A percentile compares a stretch with the other conserved stretches of the same genome.
phyloP scores from a whole-genome alignment of 176 grass and related monocot species.

The Oryza punctata region DNA sequence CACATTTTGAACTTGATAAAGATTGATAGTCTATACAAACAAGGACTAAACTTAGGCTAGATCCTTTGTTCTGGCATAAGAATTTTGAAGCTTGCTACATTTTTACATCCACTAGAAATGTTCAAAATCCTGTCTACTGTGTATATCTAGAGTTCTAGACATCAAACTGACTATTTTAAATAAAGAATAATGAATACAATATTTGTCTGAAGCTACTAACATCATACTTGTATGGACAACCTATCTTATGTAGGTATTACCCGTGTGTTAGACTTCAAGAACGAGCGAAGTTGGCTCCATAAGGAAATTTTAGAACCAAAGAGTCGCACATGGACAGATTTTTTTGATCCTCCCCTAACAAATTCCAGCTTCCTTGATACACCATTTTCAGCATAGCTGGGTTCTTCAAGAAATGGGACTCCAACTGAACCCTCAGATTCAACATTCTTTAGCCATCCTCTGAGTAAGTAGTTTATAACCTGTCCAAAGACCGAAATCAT shows the following conservation, averaged over 20 bases:
- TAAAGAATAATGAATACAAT: constrained; percentile 54
- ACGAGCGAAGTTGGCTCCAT: constrained; percentile 65
- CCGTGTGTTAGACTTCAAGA: constrained; percentile 54
- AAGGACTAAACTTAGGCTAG: neutral
- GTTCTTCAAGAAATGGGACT: constrained; percentile 79
- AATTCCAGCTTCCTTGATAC: constrained; percentile 72
- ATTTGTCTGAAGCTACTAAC: constrained; percentile 33
- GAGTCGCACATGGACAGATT: constrained; percentile 75
- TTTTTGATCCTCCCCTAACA: constrained; percentile 69
- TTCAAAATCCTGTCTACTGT: constrained; percentile 2
- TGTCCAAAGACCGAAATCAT: constrained; percentile 37
- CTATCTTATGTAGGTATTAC: constrained; percentile 49
- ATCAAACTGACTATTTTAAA: constrained; percentile 26
- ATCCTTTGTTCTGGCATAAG: neutral
- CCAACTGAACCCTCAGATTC: constrained; percentile 67
- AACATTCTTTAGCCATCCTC: constrained; percentile 90
- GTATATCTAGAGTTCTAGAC: constrained; percentile 1
- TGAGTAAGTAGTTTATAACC: constrained; percentile 89
- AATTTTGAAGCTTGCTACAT: constrained; percentile 3
- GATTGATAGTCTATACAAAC: neutral
- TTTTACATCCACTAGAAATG: constrained; percentile 41
- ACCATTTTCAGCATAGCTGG: constrained; percentile 50
- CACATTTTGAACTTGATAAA: neutral
- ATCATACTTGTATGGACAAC: constrained; percentile 12
- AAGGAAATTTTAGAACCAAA: constrained; percentile 68